Evolutionary conservation across 306 rosid genomes (phyloP).

Genomic region (Malus domestica): ASM211411v1 NC_041798.1:18137501-18138000

Average conservation of each 20-base stretch:
- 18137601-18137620: constrained; percentile 19
- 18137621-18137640: neutral
- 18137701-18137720: constrained; percentile 58
- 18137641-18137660: neutral
- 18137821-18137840: constrained; percentile 47
- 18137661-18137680: constrained; percentile 58
- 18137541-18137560: constrained; percentile 44
- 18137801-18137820: constrained; percentile 49
- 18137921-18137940: constrained; percentile 58
- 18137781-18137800: constrained; percentile 56
- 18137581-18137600: constrained; percentile 48
- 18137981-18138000: constrained; percentile 58
- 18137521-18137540: constrained; percentile 46
- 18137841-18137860: constrained; percentile 54
- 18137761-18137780: constrained; percentile 51
- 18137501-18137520: constrained; percentile 48
- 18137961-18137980: constrained; percentile 63
- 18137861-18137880: constrained; percentile 61
- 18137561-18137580: constrained; percentile 60
- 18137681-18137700: constrained; percentile 49
- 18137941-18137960: constrained; percentile 70
- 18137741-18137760: constrained; percentile 41
- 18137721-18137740: constrained; percentile 55
- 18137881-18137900: constrained; percentile 58
- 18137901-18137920: constrained; percentile 65